A percentile compares a stretch with the other conserved stretches of the same genome.
Evolutionary conservation across 768 basidiomycete genomes (phyloP).

Genomic region (Suillus fuscotomentosus): DNA sequence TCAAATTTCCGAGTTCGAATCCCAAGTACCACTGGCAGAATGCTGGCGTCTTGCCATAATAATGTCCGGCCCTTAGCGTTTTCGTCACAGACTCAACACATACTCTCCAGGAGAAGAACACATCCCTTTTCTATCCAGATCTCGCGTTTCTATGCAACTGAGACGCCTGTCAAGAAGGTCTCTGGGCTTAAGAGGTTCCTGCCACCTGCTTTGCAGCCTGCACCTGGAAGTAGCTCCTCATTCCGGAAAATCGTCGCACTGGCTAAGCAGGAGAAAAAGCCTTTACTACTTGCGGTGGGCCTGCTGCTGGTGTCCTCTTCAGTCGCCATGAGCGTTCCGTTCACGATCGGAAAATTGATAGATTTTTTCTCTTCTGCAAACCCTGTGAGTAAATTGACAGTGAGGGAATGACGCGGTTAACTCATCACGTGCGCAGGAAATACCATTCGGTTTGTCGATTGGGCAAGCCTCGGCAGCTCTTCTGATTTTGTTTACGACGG

Average conservation of each 20-base stretch:
- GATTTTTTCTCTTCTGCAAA: conserved; percentile 81
- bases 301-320: conserved; percentile 84
- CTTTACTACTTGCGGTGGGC: conserved; percentile 72
- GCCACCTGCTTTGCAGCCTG: conserved; percentile 32
- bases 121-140: not conserved
- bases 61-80: not conserved
- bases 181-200: conserved; percentile 26
- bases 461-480: conserved; percentile 78
- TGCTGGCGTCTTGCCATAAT: conserved; percentile 5
- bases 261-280: conserved; percentile 79
- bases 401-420: not conserved
- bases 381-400: conserved; percentile 44
- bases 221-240: conserved; percentile 53
- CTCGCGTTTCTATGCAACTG: conserved; percentile 14
- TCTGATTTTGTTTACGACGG: conserved; percentile 77
- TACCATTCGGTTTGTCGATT: conserved; percentile 77
- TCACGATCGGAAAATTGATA: conserved; percentile 91
- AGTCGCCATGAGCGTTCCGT: conserved; percentile 90
- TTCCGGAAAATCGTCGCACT: conserved; percentile 74
- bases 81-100: not conserved
- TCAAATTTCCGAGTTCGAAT: not conserved
- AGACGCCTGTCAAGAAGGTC: conserved; percentile 4
- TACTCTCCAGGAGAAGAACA: not conserved
- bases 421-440: conserved; percentile 44
- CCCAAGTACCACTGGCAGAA: not conserved